Percentiles rank a stretch among this genome's conserved stretches.
phyloP scores from a whole-genome alignment of 805 yeast genomes.

The Hemisphaericaspora nanyangensis region DNA sequence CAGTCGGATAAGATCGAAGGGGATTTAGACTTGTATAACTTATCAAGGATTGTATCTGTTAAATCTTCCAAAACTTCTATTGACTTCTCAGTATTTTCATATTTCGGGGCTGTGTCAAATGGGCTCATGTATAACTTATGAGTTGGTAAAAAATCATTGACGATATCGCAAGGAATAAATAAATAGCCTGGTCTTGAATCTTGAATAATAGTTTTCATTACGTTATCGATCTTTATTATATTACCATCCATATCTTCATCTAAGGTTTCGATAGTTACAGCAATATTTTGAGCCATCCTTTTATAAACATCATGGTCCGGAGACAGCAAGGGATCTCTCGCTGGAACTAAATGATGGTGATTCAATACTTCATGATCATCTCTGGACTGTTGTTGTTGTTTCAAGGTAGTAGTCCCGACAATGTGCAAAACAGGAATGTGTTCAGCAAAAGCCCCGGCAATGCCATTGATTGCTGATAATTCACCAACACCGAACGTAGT shows the following conservation, averaged over 20 bases:
- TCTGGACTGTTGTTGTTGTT: conserved; percentile 20
- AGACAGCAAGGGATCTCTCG: conserved; percentile 38
- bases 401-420: conserved; percentile 58
- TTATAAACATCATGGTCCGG: conserved; percentile 70
- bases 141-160: conserved; percentile 33
- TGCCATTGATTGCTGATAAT: conserved; percentile 76
- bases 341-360: conserved; percentile 61
- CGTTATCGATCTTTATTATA: conserved; percentile 58
- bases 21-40: conserved; percentile 46
- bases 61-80: conserved; percentile 16
- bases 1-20: conserved; percentile 75
- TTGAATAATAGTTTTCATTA: conserved; percentile 51
- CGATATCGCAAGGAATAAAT: conserved; percentile 70
- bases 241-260: conserved; percentile 36
- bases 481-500: conserved; percentile 92
- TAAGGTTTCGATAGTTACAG: conserved; percentile 47
- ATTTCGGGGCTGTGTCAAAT: conserved; percentile 8
- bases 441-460: conserved; percentile 82
- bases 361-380: conserved; percentile 16
- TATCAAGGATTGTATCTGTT: conserved; percentile 39
- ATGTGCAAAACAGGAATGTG: conserved; percentile 75
- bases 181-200: conserved; percentile 79
- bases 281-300: conserved; percentile 54
- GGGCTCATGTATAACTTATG: conserved; percentile 15
- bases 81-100: conserved; percentile 5